These are phyloP conservation scores for Aspergillus sparsus DNA, from an alignment of 495 filamentous ascomycete species.

Conservation along the genomic window DNA sequence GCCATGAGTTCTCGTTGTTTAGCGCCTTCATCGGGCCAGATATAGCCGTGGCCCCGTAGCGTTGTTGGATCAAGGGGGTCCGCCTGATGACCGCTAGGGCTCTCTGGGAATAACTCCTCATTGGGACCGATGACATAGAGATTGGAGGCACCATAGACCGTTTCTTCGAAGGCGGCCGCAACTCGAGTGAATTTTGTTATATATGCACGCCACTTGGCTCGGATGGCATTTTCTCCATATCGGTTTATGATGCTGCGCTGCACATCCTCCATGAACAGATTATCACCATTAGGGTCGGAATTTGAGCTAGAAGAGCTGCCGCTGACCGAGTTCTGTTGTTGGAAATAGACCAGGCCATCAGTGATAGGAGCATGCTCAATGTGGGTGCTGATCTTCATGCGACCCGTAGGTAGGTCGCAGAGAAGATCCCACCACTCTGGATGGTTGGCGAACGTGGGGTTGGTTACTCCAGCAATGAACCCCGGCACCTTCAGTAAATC, in stretches of 20 bases:
- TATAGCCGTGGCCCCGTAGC: conserved; percentile 83
- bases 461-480: conserved; percentile 97
- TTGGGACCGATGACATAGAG: conserved; percentile 79
- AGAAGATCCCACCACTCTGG: conserved; percentile 98
- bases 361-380: conserved; percentile 77
- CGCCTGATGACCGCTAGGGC: conserved; percentile 45
- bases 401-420: conserved; percentile 87
- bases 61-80: conserved; percentile 58
- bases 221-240: conserved; percentile 85
- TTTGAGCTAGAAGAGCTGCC: conserved; percentile 48
- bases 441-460: conserved; percentile 92
- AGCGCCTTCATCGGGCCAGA: conserved; percentile 83
- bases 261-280: conserved; percentile 84
- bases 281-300: conserved; percentile 81
- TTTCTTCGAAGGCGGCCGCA: conserved; percentile 91
- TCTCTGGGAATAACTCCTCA: conserved; percentile 50
- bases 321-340: conserved; percentile 69
- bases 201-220: conserved; percentile 88
- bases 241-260: conserved; percentile 78
- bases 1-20: conserved; percentile 83
- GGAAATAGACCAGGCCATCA: conserved; percentile 80
- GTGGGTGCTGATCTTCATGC: conserved; percentile 87
- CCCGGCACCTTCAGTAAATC: conserved; percentile 93
- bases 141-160: conserved; percentile 86
- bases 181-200: conserved; percentile 87